Conservation (phyloP, 23 red algal species). For the Agarophyton chilense region DNA sequence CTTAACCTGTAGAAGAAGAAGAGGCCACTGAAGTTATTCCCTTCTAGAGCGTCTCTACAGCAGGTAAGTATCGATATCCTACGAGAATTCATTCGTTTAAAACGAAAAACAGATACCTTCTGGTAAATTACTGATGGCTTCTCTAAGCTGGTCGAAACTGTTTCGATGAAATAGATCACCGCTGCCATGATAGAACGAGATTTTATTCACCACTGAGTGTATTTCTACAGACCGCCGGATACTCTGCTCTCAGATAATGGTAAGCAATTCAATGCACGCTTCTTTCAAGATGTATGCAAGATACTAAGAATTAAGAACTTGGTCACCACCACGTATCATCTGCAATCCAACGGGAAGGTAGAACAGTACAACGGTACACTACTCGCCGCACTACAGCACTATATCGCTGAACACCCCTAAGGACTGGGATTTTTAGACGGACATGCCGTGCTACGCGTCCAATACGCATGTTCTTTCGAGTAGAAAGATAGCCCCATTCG, state of each 20-base stretch:
- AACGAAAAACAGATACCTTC: constrained; percentile 1
- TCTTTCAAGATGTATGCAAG: constrained; percentile 39
- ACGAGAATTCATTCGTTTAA: neutral
- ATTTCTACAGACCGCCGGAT: neutral
- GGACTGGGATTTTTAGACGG: constrained; percentile 20
- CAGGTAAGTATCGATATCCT: constrained; percentile 37
- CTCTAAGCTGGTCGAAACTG: constrained; percentile 32
- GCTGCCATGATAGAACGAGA: neutral
- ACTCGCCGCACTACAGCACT: neutral
- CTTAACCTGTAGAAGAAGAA: neutral
- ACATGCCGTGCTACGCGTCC: neutral
- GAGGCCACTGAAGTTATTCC: constrained; percentile 17
- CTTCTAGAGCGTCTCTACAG: neutral
- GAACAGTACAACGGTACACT: constrained; percentile 19
- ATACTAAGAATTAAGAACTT: constrained; percentile 1
- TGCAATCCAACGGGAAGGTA: constrained; percentile 30
- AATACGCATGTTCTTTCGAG: neutral
- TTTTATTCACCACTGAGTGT: constrained; percentile 25
- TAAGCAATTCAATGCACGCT: constrained; percentile 33
- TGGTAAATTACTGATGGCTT: constrained; percentile 60
- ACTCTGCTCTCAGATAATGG: constrained; percentile 33
- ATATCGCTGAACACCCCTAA: constrained; percentile 8
- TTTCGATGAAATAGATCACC: constrained; percentile 24
- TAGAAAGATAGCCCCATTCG: neutral
- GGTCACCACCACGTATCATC: constrained; percentile 32